These are phyloP conservation scores for Oenanthe javanica DNA, from an alignment of 140 eudicot species.

Conservation along the genomic window DNA sequence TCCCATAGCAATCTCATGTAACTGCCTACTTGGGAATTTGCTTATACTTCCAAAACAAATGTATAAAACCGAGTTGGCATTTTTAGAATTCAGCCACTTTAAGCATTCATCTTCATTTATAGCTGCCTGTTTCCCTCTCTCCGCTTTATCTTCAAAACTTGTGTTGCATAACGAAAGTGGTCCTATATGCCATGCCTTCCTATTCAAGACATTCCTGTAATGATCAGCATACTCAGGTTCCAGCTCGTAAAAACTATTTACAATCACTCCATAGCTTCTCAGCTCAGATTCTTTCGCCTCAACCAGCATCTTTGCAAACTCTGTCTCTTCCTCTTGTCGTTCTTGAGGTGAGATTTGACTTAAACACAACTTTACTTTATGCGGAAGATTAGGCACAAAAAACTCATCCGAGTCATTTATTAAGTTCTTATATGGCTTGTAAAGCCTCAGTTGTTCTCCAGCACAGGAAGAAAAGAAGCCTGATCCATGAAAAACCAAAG, in stretches of 20 bases:
- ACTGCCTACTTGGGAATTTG: conserved; percentile 16
- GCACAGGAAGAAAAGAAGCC: conserved; percentile 26
- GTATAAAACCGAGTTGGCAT: conserved; percentile 39
- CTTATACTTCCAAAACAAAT: conserved; percentile 38
- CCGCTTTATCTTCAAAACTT: conserved; percentile 17
- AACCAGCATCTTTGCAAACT: not conserved
- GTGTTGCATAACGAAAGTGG: conserved; percentile 25
- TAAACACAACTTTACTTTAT: conserved; percentile 13
- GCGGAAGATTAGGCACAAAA: conserved; percentile 30
- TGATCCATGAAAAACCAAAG: conserved; percentile 30
- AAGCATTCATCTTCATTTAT: conserved; percentile 26
- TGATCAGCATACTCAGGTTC: conserved; percentile 32
- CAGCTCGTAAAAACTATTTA: conserved; percentile 43
- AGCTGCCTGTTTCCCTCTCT: conserved; percentile 19
- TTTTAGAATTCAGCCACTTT: conserved; percentile 40
- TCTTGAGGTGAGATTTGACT: conserved; percentile 5
- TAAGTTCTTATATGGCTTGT: conserved; percentile 21
- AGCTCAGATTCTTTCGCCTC: conserved; percentile 14
- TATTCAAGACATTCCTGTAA: conserved; percentile 17
- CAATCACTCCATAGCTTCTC: conserved; percentile 27
- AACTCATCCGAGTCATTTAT: conserved; percentile 22
- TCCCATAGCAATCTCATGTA: conserved; percentile 35
- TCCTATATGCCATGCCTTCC: conserved; percentile 37
- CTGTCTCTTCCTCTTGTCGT: not conserved
- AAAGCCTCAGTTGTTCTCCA: conserved; percentile 19